Base-by-base conservation (phyloP, 805 yeast genomes). In the Yarrowia bubula region DNA sequence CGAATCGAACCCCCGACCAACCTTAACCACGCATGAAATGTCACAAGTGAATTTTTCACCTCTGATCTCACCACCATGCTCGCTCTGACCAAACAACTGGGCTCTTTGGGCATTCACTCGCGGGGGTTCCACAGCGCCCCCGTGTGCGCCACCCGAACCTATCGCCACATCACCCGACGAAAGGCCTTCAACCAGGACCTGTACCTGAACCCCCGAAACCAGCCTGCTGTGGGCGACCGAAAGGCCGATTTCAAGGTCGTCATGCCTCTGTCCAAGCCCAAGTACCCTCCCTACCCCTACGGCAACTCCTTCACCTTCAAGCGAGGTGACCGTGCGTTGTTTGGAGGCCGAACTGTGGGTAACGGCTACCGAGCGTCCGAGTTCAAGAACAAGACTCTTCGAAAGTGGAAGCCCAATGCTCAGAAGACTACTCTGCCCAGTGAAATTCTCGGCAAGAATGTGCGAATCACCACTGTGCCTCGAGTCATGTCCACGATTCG, bases 281-380 rank as follows among this genome's bases (percentile, higher is more conserved):
- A 78, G 53, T 80, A 79, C 69, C 95, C 95, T 10, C 86, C 80
- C 9, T 89, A 89, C 73, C 87, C 89, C 62, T 93, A 87, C 76
- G 93, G 93, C 32, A 92, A 89, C 66, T 82, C 97, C 2, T 77
- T 79, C 63, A 81, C 85, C 67, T 93, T 86, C 79, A 92, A 92
- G 74, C 88, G 92, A 76, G 86, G 92, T 70, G 90, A 93, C 75
- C 79, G 87, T 61, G 99, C 98, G 5, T 81, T 95, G 46, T 93
- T 84, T 74, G 99, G 98, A 28, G 99, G 97, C 14, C 84, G 89
- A 65, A 88, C 87, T 72, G 83, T 90, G 60, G 86, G 84, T 69
- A 82, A 86, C 68, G 96, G 97, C 70, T 84, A 90, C 76, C 83
- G 84, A 66, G 82, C 92, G 66, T 85, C 96, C 14, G 96, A 91